phyloP scores from a whole-genome alignment of 768 basidiomycete genomes.

The Kwoniella shandongensis region DNA sequence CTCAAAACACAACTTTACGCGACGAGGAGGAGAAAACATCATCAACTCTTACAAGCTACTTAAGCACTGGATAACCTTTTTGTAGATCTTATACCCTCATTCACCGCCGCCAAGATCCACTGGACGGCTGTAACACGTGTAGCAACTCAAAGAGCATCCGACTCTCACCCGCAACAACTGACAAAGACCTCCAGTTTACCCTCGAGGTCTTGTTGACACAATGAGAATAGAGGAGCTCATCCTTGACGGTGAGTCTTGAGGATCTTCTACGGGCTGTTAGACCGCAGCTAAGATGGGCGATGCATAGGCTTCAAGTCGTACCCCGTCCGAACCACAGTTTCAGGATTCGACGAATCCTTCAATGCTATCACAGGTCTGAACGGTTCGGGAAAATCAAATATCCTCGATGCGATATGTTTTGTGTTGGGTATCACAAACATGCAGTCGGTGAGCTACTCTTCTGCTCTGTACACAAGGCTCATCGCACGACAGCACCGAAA shows the following conservation, averaged over 20 bases:
- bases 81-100: too few relatives aligned
- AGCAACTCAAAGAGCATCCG: too few relatives aligned
- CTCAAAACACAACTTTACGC: too few relatives aligned
- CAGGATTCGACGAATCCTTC: slow-evolving; percentile 93
- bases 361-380: slow-evolving; percentile 89
- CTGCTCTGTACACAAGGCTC: too few relatives aligned
- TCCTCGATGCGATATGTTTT: slow-evolving; percentile 98
- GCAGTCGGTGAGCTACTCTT: slow-evolving; percentile 65
- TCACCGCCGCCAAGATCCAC: too few relatives aligned
- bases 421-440: slow-evolving; percentile 97
- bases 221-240: slow-evolving; percentile 97
- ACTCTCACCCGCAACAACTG: too few relatives aligned
- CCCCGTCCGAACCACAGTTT: slow-evolving; percentile 90
- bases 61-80: too few relatives aligned
- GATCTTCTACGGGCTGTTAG: too few relatives aligned
- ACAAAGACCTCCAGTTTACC: not conserved
- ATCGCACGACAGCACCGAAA: too few relatives aligned
- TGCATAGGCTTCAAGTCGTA: slow-evolving; percentile 91
- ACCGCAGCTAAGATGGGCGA: not conserved
- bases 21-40: too few relatives aligned
- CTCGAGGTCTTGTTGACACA: slow-evolving; percentile 3
- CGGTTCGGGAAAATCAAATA: slow-evolving; percentile 93
- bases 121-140: too few relatives aligned
- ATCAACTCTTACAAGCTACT: too few relatives aligned
- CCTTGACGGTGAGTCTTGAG: slow-evolving; percentile 66